phyloP scores from a whole-genome alignment of 1,284 basidiomycete species.

The Rhodotorula sp. region DNA sequence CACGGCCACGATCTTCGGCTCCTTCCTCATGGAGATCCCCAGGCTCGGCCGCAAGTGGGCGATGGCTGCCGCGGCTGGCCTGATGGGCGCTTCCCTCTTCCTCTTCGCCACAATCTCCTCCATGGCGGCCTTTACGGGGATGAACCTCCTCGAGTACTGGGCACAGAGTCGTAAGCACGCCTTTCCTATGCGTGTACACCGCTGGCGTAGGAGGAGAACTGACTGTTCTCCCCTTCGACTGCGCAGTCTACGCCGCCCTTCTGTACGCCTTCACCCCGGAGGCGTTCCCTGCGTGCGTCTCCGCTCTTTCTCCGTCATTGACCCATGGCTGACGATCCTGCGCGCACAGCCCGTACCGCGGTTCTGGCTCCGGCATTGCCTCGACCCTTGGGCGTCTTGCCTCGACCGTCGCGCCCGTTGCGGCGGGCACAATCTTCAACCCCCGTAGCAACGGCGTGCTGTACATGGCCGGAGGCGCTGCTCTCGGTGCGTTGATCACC shows the following conservation, averaged over 20 bases:
- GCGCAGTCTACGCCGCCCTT: conserved; percentile 28
- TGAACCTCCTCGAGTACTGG: conserved; percentile 46
- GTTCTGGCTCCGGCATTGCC: conserved; percentile 47
- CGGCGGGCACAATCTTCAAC: conserved; percentile 45
- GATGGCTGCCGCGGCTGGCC: conserved; percentile 46
- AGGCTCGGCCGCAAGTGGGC: conserved; percentile 48
- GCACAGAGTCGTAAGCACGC: conserved; percentile 17
- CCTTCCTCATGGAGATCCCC: conserved; percentile 48
- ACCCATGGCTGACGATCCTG: neutral
- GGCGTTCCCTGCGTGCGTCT: conserved; percentile 6
- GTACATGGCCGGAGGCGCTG: conserved; percentile 13
- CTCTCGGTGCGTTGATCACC: neutral
- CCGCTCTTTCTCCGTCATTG: neutral
- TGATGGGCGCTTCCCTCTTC: conserved; percentile 49
- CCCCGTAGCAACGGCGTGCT: conserved; percentile 13
- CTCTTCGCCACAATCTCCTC: conserved; percentile 46
- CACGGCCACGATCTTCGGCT: conserved; percentile 39
- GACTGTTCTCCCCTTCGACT: neutral
- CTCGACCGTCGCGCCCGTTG: conserved; percentile 47
- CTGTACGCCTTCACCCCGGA: conserved; percentile 25
- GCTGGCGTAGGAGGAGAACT: neutral
- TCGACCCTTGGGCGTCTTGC: conserved; percentile 48
- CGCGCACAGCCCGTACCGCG: conserved; percentile 41
- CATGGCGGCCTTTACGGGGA: conserved; percentile 21
- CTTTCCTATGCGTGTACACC: neutral